These are phyloP conservation scores for Pythium utonaiense DNA, from an alignment of 352 stramenopile species.

Conservation along the genomic window DNA sequence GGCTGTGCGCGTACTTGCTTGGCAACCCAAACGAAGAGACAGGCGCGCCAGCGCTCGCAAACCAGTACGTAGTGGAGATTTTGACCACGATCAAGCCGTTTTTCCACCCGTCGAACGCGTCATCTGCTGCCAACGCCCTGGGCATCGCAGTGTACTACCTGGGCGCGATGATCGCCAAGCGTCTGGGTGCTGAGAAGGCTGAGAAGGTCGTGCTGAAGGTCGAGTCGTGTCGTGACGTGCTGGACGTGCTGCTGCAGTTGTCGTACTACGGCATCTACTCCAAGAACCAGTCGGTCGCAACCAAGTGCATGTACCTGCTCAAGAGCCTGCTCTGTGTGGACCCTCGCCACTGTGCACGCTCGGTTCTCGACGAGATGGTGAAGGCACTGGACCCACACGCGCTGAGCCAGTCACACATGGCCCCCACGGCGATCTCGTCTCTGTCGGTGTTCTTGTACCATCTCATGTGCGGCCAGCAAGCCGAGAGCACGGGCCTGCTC, in stretches of 20 bases:
- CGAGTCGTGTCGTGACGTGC: conserved; percentile 30
- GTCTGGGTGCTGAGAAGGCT: conserved; percentile 49
- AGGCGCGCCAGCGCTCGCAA: conserved; percentile 21
- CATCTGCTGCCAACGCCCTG: conserved; percentile 50
- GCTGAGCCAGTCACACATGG: conserved; percentile 70
- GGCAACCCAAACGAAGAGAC: conserved; percentile 19
- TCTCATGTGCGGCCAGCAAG: conserved; percentile 56
- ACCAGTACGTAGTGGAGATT: conserved; percentile 54
- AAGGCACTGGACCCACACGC: conserved; percentile 62
- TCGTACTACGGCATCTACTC: conserved; percentile 72
- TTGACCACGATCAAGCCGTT: conserved; percentile 57
- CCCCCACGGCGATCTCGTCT: conserved; percentile 63
- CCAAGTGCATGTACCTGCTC: conserved; percentile 68
- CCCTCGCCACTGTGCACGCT: conserved; percentile 30
- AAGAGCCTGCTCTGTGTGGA: conserved; percentile 65
- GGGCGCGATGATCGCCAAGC: conserved; percentile 40
- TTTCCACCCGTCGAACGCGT: conserved; percentile 72
- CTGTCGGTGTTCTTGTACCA: conserved; percentile 59
- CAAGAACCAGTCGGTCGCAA: conserved; percentile 56
- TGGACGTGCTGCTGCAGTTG: conserved; percentile 51
- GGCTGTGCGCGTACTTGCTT: conserved; percentile 53
- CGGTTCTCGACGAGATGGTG: conserved; percentile 68
- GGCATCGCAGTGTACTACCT: conserved; percentile 57
- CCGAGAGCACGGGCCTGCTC: conserved; percentile 39
- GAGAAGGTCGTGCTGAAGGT: conserved; percentile 22